Evolutionary conservation across 352 stramenopile species (phyloP).

Genomic region (Globisporangium acanthophoron): DNA sequence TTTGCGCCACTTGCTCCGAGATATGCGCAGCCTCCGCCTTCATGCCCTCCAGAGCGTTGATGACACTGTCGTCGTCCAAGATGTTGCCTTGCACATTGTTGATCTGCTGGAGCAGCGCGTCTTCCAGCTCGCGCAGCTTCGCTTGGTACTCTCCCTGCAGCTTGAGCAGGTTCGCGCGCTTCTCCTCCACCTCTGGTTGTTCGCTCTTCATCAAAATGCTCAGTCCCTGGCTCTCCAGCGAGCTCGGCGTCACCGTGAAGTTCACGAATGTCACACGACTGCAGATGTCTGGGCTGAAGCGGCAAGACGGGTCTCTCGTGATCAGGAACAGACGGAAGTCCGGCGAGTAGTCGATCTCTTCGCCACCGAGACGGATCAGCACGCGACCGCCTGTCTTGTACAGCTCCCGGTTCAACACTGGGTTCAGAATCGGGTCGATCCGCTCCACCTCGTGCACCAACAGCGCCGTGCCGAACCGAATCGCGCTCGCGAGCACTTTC

Average conservation of each 20-base stretch:
- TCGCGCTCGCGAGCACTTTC: constrained; percentile 99
- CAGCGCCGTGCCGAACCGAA: constrained; percentile 98
- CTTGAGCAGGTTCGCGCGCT: constrained; percentile 94
- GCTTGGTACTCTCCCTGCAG: constrained; percentile 98
- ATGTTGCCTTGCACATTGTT: constrained; percentile 98
- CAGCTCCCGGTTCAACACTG: constrained; percentile 98
- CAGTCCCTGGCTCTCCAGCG: constrained; percentile 96
- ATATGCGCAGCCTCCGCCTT: constrained; percentile 98
- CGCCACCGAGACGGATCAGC: constrained; percentile 95
- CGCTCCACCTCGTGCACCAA: constrained; percentile 99
- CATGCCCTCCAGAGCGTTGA: constrained; percentile 97
- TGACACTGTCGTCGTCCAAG: constrained; percentile 98
- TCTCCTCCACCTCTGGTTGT: constrained; percentile 96
- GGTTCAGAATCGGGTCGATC: constrained; percentile 99
- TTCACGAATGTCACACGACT: constrained; percentile 99
- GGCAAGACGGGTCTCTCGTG: constrained; percentile 95
- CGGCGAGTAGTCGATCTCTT: constrained; percentile 99
- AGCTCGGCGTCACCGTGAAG: constrained; percentile 98
- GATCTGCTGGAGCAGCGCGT: constrained; percentile 97
- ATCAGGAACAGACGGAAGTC: constrained; percentile 99
- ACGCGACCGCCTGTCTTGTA: constrained; percentile 98
- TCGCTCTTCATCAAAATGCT: constrained; percentile 95
- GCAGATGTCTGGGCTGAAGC: constrained; percentile 98
- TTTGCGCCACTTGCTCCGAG: constrained; percentile 86
- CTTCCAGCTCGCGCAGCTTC: constrained; percentile 96